These are phyloP conservation scores for Laetiporus sulphureus DNA, from an alignment of 1,284 basidiomycete genomes.

Conservation along the genomic window DNA sequence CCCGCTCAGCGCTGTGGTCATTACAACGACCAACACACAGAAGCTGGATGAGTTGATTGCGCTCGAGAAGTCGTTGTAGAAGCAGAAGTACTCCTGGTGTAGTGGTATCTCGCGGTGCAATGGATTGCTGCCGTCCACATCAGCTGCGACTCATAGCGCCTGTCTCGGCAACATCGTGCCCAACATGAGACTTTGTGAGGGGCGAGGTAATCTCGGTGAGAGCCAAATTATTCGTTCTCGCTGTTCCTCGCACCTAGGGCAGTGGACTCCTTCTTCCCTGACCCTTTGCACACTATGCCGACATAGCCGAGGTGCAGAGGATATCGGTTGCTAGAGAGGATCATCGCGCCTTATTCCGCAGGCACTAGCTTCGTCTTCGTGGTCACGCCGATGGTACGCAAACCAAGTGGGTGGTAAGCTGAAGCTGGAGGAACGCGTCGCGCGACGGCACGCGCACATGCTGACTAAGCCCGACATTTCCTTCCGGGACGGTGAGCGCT, in stretches of 20 bases:
- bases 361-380: constrained; percentile 99
- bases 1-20: constrained; percentile 42
- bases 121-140: no score
- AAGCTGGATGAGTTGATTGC: constrained; percentile 54
- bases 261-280: constrained; percentile 43
- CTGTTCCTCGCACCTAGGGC: constrained; percentile 55
- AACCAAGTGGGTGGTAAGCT: constrained; percentile 81
- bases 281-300: constrained; percentile 89
- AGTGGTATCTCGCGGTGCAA: background rate
- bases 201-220: constrained; percentile 72
- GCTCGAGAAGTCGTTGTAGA: constrained; percentile 50
- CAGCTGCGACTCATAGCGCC: no score
- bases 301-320: constrained; percentile 97
- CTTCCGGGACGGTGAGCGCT: no score
- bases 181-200: constrained; percentile 95
- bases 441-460: constrained; percentile 1
- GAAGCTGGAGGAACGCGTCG: background rate
- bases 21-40: constrained; percentile 31
- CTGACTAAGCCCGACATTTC: constrained; percentile 3
- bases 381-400: constrained; percentile 94
- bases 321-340: constrained; percentile 89
- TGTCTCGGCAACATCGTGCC: no score
- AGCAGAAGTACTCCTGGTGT: background rate
- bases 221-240: constrained; percentile 80
- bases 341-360: constrained; percentile 75